Percentiles rank a stretch among this genome's conserved stretches.
Evolutionary conservation across 352 stramenopile genomes (phyloP).

Genomic region (Globisporangium cylindrosporum): DNA sequence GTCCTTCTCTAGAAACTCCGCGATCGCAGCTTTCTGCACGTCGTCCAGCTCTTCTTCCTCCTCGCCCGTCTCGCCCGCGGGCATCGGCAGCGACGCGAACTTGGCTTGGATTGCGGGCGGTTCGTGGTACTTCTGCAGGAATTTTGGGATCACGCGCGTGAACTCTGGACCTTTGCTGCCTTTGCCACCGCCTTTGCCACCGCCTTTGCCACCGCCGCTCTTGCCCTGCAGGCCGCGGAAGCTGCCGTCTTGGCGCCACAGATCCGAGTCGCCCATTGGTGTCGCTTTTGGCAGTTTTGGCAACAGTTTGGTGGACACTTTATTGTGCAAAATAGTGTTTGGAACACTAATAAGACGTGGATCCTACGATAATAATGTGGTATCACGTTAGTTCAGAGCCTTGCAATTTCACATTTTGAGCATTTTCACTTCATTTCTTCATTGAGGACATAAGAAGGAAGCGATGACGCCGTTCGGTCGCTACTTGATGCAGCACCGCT

Average conservation of each 20-base stretch:
- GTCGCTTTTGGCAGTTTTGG: too few relatives aligned
- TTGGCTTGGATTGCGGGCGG: slow-evolving; percentile 65
- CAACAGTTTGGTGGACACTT: too few relatives aligned
- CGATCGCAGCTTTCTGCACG: slow-evolving; percentile 75
- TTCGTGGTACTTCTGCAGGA: slow-evolving; percentile 75
- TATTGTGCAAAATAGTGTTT: not conserved
- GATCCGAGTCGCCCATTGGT: slow-evolving; percentile 65
- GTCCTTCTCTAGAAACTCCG: slow-evolving; percentile 62
- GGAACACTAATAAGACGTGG: not conserved
- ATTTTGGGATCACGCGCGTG: slow-evolving; percentile 82
- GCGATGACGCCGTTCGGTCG: slow-evolving; percentile 45
- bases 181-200: slow-evolving; percentile 6
- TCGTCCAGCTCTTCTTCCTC: slow-evolving; percentile 73
- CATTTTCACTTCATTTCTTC: not conserved
- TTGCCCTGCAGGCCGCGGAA: slow-evolving; percentile 47
- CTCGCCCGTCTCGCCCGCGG: slow-evolving; percentile 36
- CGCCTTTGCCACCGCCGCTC: slow-evolving; percentile 18
- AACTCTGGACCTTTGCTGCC: slow-evolving; percentile 59
- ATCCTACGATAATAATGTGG: not conserved
- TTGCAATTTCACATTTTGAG: not conserved
- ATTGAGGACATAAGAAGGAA: not conserved
- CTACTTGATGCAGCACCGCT: slow-evolving; percentile 66
- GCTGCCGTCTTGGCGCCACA: slow-evolving; percentile 69
- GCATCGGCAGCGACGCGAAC: slow-evolving; percentile 46
- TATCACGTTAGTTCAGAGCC: not conserved